Conservation (phyloP, 2,329 filamentous ascomycete species). For the Phyllosticta ampelicida region DNA sequence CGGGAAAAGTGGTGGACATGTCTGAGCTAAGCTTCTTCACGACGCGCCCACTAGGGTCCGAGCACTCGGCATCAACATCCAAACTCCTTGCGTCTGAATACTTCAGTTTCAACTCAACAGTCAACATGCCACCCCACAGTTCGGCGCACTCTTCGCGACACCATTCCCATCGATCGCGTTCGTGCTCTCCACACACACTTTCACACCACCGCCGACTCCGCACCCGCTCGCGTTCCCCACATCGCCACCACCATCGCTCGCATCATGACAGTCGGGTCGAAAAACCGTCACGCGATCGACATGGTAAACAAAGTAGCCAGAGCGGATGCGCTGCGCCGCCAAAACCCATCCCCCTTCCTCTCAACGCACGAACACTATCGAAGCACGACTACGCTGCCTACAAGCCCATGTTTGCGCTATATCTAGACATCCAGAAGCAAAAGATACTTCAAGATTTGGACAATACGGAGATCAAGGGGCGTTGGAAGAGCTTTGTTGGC, state of each 20-base stretch:
- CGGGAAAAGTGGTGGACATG: neutral
- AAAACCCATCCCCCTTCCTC: constrained; percentile 43
- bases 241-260: constrained; percentile 5
- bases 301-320: neutral
- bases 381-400: constrained; percentile 59
- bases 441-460: constrained; percentile 57
- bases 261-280: neutral
- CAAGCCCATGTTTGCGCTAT: constrained; percentile 65
- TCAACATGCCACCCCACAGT: constrained; percentile 2
- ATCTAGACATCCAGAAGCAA: constrained; percentile 80
- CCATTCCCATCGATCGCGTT: constrained; percentile 19
- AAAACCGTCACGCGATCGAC: constrained; percentile 3
- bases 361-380: constrained; percentile 52
- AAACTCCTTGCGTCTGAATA: neutral
- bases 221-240: constrained; percentile 22
- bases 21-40: neutral
- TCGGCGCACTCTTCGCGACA: neutral
- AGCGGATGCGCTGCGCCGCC: neutral
- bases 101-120: neutral
- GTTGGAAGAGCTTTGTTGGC: constrained; percentile 86
- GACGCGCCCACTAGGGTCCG: neutral
- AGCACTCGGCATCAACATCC: neutral
- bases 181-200: constrained; percentile 26
- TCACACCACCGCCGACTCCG: constrained; percentile 27
- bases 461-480: constrained; percentile 64